Conservation (phyloP, 257 asterid genomes). For the Rauvolfia tetraphylla region DNA sequence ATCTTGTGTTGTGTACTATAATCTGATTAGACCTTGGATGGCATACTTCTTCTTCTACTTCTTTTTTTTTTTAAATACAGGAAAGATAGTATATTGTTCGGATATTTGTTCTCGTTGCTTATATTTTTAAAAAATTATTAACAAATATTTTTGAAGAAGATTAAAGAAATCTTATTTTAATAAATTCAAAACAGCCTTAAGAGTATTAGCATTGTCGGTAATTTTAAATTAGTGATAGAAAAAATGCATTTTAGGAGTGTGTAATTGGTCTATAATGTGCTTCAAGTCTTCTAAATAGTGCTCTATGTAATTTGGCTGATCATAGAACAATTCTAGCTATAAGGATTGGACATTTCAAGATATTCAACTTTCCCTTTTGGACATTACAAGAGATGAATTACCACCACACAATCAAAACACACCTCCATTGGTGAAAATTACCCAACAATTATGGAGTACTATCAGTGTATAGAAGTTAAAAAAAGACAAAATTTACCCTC, state of each 20-base stretch:
- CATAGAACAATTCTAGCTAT: not conserved
- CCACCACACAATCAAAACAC: not conserved
- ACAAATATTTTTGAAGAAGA: too few relatives aligned
- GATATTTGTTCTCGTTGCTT: too few relatives aligned
- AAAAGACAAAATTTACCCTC: not conserved
- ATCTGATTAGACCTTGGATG: not conserved
- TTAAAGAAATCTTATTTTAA: too few relatives aligned
- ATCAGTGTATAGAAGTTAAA: too few relatives aligned
- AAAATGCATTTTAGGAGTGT: too few relatives aligned
- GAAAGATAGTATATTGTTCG: too few relatives aligned
- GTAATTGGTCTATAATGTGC: not conserved
- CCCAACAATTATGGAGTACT: not conserved
- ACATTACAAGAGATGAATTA: not conserved
- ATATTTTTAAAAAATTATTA: too few relatives aligned
- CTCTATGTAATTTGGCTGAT: not conserved
- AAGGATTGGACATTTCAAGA: constrained; percentile 3
- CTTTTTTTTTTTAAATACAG: too few relatives aligned
- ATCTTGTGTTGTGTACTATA: not conserved
- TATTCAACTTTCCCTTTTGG: not conserved
- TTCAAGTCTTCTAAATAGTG: not conserved
- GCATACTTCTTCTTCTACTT: too few relatives aligned
- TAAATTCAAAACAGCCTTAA: too few relatives aligned
- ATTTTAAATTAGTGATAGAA: too few relatives aligned
- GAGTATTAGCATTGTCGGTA: too few relatives aligned
- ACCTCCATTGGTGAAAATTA: not conserved